phyloP scores from a whole-genome alignment of 2,329 filamentous ascomycete species.

The Sclerotinia spermophila region DNA sequence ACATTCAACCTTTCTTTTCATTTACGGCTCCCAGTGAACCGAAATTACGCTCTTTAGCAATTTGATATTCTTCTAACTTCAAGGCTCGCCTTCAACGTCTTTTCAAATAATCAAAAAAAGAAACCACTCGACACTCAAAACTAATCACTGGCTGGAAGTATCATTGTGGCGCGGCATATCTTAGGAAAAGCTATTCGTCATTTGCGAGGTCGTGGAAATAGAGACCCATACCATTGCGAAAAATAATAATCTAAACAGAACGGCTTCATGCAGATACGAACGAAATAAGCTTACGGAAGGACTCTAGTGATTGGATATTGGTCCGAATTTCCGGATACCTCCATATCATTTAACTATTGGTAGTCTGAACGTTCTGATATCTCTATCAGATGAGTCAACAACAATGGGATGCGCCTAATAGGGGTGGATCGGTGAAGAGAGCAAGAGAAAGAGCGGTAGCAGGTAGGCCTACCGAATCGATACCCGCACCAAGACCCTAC shows the following conservation, averaged over 20 bases:
- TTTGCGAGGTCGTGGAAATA: not conserved
- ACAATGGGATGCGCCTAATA: slow-evolving; percentile 28
- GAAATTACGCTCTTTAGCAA: slow-evolving; percentile 33
- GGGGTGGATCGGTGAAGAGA: slow-evolving; percentile 47
- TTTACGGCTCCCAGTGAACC: slow-evolving; percentile 33
- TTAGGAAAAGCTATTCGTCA: not conserved
- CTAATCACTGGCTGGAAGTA: slow-evolving; percentile 14
- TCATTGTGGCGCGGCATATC: slow-evolving; percentile 7
- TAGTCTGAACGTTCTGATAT: slow-evolving; percentile 9
- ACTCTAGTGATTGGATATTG: slow-evolving; percentile 26
- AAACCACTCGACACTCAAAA: slow-evolving; percentile 9
- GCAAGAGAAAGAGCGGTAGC: slow-evolving; percentile 52
- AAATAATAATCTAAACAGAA: slow-evolving; percentile 10
- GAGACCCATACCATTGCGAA: not conserved
- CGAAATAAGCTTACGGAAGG: slow-evolving; percentile 27
- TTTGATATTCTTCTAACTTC: slow-evolving; percentile 22
- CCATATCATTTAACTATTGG: slow-evolving; percentile 22
- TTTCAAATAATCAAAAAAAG: slow-evolving; percentile 3
- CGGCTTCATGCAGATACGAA: slow-evolving; percentile 37
- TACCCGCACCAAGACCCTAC: slow-evolving; percentile 26
- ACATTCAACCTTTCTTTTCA: slow-evolving; percentile 26
- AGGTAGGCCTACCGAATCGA: slow-evolving; percentile 37
- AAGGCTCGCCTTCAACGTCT: slow-evolving; percentile 27
- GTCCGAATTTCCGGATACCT: slow-evolving; percentile 22
- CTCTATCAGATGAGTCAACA: slow-evolving; percentile 33